Conservation (phyloP, 1,284 basidiomycete genomes). For the Hortiboletus rubellus region DNA sequence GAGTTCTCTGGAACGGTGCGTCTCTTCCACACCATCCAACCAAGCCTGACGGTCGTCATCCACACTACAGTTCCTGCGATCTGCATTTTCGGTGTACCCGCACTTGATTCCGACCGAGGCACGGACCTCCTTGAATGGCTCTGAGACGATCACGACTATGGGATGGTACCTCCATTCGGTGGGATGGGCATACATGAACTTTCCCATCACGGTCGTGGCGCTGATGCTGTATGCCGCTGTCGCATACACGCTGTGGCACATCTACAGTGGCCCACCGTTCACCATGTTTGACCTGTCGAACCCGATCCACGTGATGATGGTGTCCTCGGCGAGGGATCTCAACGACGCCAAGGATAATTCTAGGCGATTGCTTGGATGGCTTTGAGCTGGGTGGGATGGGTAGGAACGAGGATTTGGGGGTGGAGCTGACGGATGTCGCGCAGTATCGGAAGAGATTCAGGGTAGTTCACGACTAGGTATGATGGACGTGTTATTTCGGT, state of each 20-base stretch:
- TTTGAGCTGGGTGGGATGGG: neutral
- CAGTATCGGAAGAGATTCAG: neutral
- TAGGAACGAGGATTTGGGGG: neutral
- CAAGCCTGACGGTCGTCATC: neutral
- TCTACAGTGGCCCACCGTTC: neutral
- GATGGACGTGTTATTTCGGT: no score
- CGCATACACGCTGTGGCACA: slow-evolving; percentile 14
- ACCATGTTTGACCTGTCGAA: slow-evolving; percentile 15
- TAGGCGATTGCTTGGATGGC: neutral
- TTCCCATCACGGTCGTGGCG: slow-evolving; percentile 14
- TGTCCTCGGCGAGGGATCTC: neutral
- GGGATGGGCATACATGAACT: slow-evolving; percentile 7
- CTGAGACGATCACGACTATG: slow-evolving; percentile 10
- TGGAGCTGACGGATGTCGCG: neutral
- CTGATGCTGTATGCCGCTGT: slow-evolving; percentile 8
- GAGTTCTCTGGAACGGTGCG: slow-evolving; percentile 19
- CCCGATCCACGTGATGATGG: slow-evolving; percentile 22
- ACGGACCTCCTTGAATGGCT: neutral
- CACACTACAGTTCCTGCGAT: slow-evolving; percentile 15
- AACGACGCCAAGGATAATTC: neutral
- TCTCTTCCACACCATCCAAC: neutral
- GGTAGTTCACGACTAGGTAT: no score
- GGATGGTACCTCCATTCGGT: slow-evolving; percentile 8
- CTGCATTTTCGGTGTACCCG: slow-evolving; percentile 15
- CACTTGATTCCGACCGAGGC: neutral